Base-by-base conservation (phyloP, 768 basidiomycete genomes). In the Panaeolus papilionaceus region DNA sequence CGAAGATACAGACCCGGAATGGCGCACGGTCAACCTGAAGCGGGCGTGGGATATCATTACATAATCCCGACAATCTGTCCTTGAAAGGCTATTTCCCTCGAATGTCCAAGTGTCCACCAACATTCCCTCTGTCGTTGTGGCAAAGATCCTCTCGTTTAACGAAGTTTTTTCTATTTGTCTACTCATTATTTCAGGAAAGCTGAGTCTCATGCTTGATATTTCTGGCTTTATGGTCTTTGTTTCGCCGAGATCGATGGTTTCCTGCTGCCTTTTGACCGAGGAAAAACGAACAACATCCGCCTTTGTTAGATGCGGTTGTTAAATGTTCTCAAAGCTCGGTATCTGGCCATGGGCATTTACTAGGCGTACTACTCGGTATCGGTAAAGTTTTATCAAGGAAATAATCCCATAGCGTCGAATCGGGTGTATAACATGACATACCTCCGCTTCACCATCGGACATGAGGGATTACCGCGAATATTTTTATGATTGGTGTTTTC, bases 391-490 rank as follows among this genome's bases (percentile, higher is more conserved):
- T 51, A 51, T 51, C 28, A 28, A 58, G 54, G 10, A 23, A 7
- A 58, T 58, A 28, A 58, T 33, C 54, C 20, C 26, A 58, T 58
- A 33, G 6, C 26, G 33, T 58, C 14, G 47, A 58, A 58, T 33
- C 28, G 28, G 54, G 14, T 58, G 26, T 12, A 33, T 58, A 58
- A 33, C 54, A 51, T 51, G 47, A 23, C 47, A 58, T 16, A 58
- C 54, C 54, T 58, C 54, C 54, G 54, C 28, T 58, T 58, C 54
- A 58, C 54, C 18, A 58, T 58, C 54, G 54, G 54, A 58, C 28
- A 58, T 58, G 54, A 14, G 26, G 54, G 54, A 12, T 28, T 58
- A 16, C 54, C 54, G 54, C 26, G 20, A 51, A 51, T 47, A 20
- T 47, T 7, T 16, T 20, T 8, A 16, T 26, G 7, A 23, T 6